phyloP scores from a whole-genome alignment of 805 yeast species.

The Candida andamanensis region DNA sequence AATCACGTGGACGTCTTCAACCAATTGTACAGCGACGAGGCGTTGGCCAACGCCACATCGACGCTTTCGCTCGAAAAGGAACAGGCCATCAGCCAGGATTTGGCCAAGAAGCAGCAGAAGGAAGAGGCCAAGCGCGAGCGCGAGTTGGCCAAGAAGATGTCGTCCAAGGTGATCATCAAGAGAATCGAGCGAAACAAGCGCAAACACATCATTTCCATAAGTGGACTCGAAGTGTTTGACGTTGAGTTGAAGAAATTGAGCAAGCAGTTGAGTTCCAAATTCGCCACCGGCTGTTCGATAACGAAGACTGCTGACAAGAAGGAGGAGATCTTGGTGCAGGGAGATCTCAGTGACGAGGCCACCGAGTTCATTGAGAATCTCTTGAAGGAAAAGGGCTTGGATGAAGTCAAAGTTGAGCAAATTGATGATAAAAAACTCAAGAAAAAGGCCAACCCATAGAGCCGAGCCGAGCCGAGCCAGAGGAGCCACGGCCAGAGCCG shows the following conservation, averaged over 20 bases:
- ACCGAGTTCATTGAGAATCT: slow-evolving; percentile 67
- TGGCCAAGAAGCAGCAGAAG: slow-evolving; percentile 79
- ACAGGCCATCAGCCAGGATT: slow-evolving; percentile 73
- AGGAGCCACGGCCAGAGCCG: too few species aligned
- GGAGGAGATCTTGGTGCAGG: slow-evolving; percentile 89
- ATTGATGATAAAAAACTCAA: slow-evolving; percentile 73
- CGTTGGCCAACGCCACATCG: slow-evolving; percentile 51
- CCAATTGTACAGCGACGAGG: slow-evolving; percentile 56
- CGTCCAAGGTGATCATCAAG: slow-evolving; percentile 78
- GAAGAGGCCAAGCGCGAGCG: slow-evolving; percentile 83
- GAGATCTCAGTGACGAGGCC: slow-evolving; percentile 91
- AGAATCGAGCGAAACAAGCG: slow-evolving; percentile 87
- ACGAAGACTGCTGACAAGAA: slow-evolving; percentile 86
- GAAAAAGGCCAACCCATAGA: slow-evolving; percentile 24
- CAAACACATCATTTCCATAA: slow-evolving; percentile 79
- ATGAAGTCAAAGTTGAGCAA: slow-evolving; percentile 84
- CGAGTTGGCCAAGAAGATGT: slow-evolving; percentile 69
- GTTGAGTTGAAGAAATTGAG: slow-evolving; percentile 87
- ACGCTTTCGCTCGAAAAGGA: slow-evolving; percentile 71
- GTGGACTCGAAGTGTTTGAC: slow-evolving; percentile 84
- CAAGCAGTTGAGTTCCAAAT: slow-evolving; percentile 86
- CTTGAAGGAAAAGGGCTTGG: slow-evolving; percentile 75
- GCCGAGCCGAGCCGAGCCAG: slow-evolving; percentile 1
- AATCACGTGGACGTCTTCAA: slow-evolving; percentile 53
- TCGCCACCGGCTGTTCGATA: slow-evolving; percentile 94